Base-by-base conservation (phyloP, 495 filamentous ascomycete species). In the Aspergillus hancockii region DNA sequence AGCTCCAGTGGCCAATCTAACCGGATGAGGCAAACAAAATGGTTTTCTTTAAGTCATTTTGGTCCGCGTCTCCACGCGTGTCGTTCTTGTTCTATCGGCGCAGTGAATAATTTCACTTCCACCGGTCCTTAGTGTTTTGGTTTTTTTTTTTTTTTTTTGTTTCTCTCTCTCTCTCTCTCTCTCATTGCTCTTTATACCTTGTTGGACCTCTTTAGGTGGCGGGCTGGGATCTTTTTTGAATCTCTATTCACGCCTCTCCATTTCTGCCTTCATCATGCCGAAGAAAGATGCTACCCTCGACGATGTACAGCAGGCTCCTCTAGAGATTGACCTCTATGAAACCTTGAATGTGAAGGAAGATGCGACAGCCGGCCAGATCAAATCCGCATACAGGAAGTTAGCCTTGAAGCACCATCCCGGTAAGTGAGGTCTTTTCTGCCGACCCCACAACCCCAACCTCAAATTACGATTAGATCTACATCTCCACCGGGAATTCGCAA, bases 381-480 rank as follows among this genome's bases (percentile, higher is more conserved):
- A 97, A 67, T 92, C 94, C 71, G 93, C 94, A 13, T 98, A 98
- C 77, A 85, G 90, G 67, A 97, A 96, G 70, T 83, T 91, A 62
- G 91, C 89, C 58, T 74, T 98, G 59, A 81, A 89, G 61, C 92
- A 95, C 63, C 94, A 98, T 75, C 94, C 94, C 61, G 93, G 97
- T 84, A 92, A 19, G 61, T 38, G 13, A 8, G 18, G 36, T 4
- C 12, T 9, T 12, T 23, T n/a, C n/a, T n/a, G n/a, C n/a, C n/a
- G n/a, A n/a, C 5, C 12, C 3, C 7, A 28, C 8, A 31, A 46
- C 40, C 40, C 40, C 30, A 18, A 19, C n/a, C 14, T 41, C 10
- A 10, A 36, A 36, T 36, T 36, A 36, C 8, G 8, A n/a, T 41
- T 12, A 16, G 16, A 12, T 41, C 1, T n/a, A 41, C 16, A 41